Evolutionary conservation across 1,284 basidiomycete genomes (phyloP), one percentile per base, ranked within the genome.

Genomic region (Cryptococcus maquisensis): DNA sequence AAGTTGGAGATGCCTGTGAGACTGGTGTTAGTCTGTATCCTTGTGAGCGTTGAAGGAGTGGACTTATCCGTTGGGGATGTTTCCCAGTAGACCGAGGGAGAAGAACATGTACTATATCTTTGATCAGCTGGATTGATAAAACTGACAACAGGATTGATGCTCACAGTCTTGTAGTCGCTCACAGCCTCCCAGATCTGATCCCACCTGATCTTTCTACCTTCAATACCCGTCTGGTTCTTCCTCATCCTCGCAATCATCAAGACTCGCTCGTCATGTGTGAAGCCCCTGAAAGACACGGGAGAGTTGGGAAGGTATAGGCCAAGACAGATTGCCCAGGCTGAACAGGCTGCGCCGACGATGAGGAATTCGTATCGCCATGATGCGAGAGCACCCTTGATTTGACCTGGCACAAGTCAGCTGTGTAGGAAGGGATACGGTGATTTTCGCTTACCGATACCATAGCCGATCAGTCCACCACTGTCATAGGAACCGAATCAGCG

Each of bases 341-440:
- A 51, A 51, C 73, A 76, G 38, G 69, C 56, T 0, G 73, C 74
- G 15, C 75, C 74, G 37, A 76, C 69, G 37, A 77, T 68, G 35
- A 76, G 37, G 56, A 77, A 75, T 51, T 77, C 73, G 66, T 77
- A 78, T 28, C 72, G 54, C 76, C 76, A 78, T 0, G 66, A 62
- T 0, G 69, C 62, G 3, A 78, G 66, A 0, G 70, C 56, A 10
- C 67, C 65, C 39, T 77, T 70, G 61, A 79, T 78, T 35, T 78
- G 64, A 0, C 66, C 69, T 28, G 69, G 69, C 12, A 28, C 41
- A 41, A 16, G 44, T 45, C 21, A 26, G 42, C 16, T 24, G 9
- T 6, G 21, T 16, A 24, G 12, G 10, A 39, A 39, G 23, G 41
- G 47, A 12, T 42, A 15, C n/a, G 23, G 32, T n/a, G n/a, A n/a